Evolutionary conservation across 2,329 filamentous ascomycete genomes (phyloP), one percentile per base, ranked within the genome.

Genomic region (Sclerotinia subarctica): DNA sequence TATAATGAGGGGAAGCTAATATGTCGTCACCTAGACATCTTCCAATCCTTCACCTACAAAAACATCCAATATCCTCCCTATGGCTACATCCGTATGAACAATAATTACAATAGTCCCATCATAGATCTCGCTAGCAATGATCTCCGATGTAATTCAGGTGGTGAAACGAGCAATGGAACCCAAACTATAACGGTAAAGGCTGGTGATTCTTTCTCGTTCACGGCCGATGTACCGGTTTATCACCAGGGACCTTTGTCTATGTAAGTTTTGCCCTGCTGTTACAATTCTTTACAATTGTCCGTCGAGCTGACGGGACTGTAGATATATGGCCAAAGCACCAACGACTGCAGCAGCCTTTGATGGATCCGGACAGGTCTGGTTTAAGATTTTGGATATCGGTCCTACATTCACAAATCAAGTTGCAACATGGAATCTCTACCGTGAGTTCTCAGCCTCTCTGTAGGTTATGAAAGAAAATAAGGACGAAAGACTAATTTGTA

Each of bases 71-170:
- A 71, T 47, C 64, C 74, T 4, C 82, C 79, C 2, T 88, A 87
- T 73, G 74, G 77, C 29, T 82, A 84, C 24, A 86, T 87, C 7
- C 77, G 80, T n/a, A 78, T 78, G 44, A 77, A 76, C 53, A 73
- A 72, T 29, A 76, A 76, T 32, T 86, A 87, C 74, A 81, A 83
- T 62, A 80, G 88, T 70, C 81, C 81, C 6, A 73, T 89, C 15
- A 78, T 77, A 13, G 72, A 71, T 46, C 64, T 74, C 32, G 70
- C 67, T 11, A 72, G 70, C 13, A 73, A 63, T 51, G 73, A 74
- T 69, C 56, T 74, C 80, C 76, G 81, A 60, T 84, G 81, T 76
- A 83, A 84, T 75, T 77, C 79, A 10, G 74, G 74, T 67, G 78
- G 79, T 2, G 57, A 58, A 6, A 69, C 57, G 0, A 69, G 73